Conservation (phyloP, 2,329 filamentous ascomycete genomes). For the Cladosporium velox region DNA sequence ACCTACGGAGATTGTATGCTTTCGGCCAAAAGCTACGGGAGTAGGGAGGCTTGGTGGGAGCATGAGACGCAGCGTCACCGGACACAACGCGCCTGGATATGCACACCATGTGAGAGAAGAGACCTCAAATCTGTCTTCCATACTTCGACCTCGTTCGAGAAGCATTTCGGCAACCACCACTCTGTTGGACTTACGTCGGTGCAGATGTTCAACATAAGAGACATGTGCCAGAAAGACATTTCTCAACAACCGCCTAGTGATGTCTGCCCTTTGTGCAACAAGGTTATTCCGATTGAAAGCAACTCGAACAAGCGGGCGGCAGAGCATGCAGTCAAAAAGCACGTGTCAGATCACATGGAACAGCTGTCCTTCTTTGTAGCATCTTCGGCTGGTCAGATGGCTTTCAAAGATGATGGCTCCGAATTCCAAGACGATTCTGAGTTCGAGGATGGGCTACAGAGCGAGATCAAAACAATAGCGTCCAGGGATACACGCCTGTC, state of each 20-base stretch:
- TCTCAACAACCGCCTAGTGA: too few relatives aligned
- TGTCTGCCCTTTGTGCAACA: too few relatives aligned
- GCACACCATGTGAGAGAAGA: neutral
- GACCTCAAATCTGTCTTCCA: too few relatives aligned
- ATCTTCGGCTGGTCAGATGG: neutral
- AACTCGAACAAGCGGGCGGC: too few relatives aligned
- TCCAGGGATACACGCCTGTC: neutral
- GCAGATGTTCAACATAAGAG: too few relatives aligned
- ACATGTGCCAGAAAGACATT: too few relatives aligned
- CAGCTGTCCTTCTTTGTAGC: neutral
- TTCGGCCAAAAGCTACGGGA: neutral
- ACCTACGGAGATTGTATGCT: neutral
- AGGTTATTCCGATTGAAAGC: too few relatives aligned
- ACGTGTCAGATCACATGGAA: neutral
- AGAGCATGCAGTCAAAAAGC: neutral
- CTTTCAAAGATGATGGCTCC: neutral
- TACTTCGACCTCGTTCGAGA: too few relatives aligned
- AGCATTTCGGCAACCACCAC: too few relatives aligned
- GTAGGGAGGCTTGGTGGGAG: neutral
- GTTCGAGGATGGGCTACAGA: neutral
- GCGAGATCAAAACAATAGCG: neutral
- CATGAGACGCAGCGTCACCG: neutral
- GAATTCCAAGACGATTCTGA: neutral
- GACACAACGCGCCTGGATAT: neutral
- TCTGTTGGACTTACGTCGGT: too few relatives aligned